Evolutionary conservation across 257 asterid genomes (phyloP).

Genomic region (Ocimum tenuiflorum): DNA sequence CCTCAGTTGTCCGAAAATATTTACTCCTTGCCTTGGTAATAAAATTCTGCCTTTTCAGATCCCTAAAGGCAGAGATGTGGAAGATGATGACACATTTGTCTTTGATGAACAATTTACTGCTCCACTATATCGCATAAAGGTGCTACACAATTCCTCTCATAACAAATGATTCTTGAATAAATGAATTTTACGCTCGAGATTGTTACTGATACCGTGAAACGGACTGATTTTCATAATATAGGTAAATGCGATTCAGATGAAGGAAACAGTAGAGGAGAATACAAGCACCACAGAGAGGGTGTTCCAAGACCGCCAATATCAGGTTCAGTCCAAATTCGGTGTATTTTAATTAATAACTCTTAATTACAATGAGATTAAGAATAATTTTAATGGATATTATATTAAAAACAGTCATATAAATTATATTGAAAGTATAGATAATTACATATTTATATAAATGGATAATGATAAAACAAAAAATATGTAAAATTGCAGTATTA

Average conservation of each 20-base stretch:
- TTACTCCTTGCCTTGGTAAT: too few species aligned
- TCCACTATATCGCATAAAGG: conserved; percentile 79
- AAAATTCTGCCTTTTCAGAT: conserved; percentile 20
- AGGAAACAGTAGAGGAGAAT: conserved; percentile 96
- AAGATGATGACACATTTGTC: conserved; percentile 61
- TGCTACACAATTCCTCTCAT: conserved; percentile 6
- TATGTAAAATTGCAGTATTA: too few species aligned
- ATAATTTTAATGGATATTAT: too few species aligned
- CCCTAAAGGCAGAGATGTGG: conserved; percentile 54
- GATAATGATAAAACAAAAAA: too few species aligned
- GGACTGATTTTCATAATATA: too few species aligned
- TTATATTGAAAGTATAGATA: too few species aligned
- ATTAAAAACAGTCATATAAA: too few species aligned
- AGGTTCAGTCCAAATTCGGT: conserved; percentile 50
- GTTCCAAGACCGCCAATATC: conserved; percentile 94
- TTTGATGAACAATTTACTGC: conserved; percentile 79
- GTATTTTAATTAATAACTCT: too few species aligned
- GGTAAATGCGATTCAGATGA: conserved; percentile 97
- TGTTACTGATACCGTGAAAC: neutral
- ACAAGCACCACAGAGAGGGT: conserved; percentile 91
- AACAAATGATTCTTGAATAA: neutral
- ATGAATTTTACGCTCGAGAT: too few species aligned
- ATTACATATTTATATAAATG: too few species aligned
- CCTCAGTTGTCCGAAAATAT: too few species aligned
- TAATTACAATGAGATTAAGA: too few species aligned